A percentile compares a stretch with the other conserved stretches of the same genome.
Conservation (phyloP, 1,139 yeast species). For the Yamadazyma pseudoaaseri region DNA sequence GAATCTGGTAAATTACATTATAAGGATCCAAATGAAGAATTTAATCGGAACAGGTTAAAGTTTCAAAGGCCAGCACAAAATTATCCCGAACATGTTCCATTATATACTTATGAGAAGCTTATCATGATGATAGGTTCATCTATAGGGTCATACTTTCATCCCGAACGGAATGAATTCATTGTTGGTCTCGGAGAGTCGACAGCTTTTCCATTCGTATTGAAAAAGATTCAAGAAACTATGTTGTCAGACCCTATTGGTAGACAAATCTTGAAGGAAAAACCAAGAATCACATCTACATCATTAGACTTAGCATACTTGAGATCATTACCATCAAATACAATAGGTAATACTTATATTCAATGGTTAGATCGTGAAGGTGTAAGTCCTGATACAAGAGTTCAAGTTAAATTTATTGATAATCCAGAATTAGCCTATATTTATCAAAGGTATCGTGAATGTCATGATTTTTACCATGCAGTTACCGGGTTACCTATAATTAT, state of each 20-base stretch:
- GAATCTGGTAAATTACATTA: conserved; percentile 53
- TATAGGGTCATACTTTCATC: conserved; percentile 79
- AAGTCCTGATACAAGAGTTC: conserved; percentile 89
- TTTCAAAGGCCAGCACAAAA: conserved; percentile 46
- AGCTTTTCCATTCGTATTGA: conserved; percentile 69
- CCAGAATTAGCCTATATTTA: conserved; percentile 89
- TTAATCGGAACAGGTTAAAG: conserved; percentile 27
- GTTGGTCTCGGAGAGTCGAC: conserved; percentile 96
- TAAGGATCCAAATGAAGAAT: conserved; percentile 31
- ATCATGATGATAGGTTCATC: conserved; percentile 74
- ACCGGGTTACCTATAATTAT: conserved; percentile 87
- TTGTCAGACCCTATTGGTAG: conserved; percentile 74
- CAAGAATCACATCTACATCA: conserved; percentile 75
- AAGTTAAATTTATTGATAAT: conserved; percentile 83
- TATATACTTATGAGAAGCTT: conserved; percentile 60
- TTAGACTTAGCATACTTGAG: conserved; percentile 64
- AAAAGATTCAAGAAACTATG: conserved; percentile 68
- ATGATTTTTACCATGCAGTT: conserved; percentile 92
- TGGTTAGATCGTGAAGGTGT: conserved; percentile 90
- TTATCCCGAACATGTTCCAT: conserved; percentile 82
- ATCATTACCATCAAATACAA: conserved; percentile 62
- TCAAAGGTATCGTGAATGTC: conserved; percentile 94
- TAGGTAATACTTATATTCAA: conserved; percentile 74
- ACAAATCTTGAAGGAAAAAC: conserved; percentile 71
- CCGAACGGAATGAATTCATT: conserved; percentile 74